A percentile compares a stretch with the other conserved stretches of the same genome.
Conservation (phyloP, 768 basidiomycete species). For the Lanmaoa rubissima region DNA sequence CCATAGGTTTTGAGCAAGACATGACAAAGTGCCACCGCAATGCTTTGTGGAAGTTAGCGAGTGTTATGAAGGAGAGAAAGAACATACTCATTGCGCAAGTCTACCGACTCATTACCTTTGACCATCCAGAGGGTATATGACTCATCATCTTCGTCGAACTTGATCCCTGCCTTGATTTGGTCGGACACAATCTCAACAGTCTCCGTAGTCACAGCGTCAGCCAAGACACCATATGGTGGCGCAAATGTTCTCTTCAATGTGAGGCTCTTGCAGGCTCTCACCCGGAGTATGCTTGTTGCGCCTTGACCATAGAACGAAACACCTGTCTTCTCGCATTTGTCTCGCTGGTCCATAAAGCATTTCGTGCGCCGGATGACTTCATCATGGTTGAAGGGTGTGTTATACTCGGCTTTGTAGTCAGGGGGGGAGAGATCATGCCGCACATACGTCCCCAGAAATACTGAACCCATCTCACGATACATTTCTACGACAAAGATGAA, state of each 20-base stretch:
- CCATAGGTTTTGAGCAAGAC: constrained; percentile 11
- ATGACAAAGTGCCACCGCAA: constrained; percentile 12
- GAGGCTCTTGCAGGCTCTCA: constrained; percentile 4
- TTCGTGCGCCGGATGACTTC: constrained; percentile 5
- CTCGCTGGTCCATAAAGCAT: constrained; percentile 14
- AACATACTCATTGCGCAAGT: constrained; percentile 8
- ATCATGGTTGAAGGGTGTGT: background rate
- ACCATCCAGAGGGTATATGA: constrained; percentile 12
- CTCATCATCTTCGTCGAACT: background rate
- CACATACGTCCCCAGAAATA: constrained; percentile 10
- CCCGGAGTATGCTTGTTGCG: background rate
- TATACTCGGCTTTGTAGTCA: background rate
- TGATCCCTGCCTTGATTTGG: constrained; percentile 4
- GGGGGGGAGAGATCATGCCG: background rate
- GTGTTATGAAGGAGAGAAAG: background rate
- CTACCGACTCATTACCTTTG: background rate
- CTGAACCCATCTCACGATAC: constrained; percentile 13
- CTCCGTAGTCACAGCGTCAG: background rate
- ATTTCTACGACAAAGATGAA: constrained; percentile 1
- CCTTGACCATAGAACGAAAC: background rate
- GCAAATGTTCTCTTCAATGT: constrained; percentile 9
- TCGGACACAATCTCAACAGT: background rate
- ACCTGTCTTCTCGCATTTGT: background rate
- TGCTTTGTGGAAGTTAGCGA: background rate
- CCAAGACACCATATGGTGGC: constrained; percentile 4